Evolutionary conservation across 202 grass and related monocot genomes (phyloP), one percentile per base, ranked within the genome.

Genomic region (Setaria italica): DNA sequence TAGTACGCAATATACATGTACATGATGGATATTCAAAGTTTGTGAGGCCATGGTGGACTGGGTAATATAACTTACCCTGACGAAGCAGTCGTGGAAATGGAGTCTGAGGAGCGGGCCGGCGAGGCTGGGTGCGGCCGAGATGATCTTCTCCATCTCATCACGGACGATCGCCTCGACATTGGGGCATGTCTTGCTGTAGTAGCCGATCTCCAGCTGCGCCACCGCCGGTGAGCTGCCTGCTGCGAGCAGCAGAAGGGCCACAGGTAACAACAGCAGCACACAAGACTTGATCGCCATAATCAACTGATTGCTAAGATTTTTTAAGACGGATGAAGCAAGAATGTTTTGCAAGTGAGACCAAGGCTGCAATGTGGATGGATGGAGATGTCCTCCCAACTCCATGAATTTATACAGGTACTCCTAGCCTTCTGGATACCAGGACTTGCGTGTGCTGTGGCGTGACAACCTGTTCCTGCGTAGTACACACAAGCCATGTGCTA

Each of bases 141-240:
- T 80, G n/a, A 90, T 89, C 74, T 90, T 76, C 57, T 74, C 86
- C 84, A 93, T 89, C 76, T 93, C 87, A 21, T 79, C 74, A 3
- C 25, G 73, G 63, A 93, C 81, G 3, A 93, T 93, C 0, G 84
- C 67, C 86, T 85, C 91, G 8, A 66, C 77, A 30, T 85, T 73
- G 0, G 91, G 88, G 81, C 91, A 93, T 42, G 84, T 85, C 37
- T 90, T 92, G 70, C 87, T 70, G 69, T 93, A 93, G 79, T 76
- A 93, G 19, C 80, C 85, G n/a, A 82, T 25, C 62, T 69, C 73
- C 20, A 93, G 72, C 55, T 93, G 78, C 4, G 88, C 82, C 7
- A 14, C 59, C 4, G 50, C 68, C 59, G 86, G 14, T 43, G 85
- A 25, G 64, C 43, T 15, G 12, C 57, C 51, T 3, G 70, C 51